These are phyloP conservation scores for Sarocladiaceae sp. DNA, from an alignment of 2,329 filamentous ascomycete genomes.

Conservation along the genomic window DNA sequence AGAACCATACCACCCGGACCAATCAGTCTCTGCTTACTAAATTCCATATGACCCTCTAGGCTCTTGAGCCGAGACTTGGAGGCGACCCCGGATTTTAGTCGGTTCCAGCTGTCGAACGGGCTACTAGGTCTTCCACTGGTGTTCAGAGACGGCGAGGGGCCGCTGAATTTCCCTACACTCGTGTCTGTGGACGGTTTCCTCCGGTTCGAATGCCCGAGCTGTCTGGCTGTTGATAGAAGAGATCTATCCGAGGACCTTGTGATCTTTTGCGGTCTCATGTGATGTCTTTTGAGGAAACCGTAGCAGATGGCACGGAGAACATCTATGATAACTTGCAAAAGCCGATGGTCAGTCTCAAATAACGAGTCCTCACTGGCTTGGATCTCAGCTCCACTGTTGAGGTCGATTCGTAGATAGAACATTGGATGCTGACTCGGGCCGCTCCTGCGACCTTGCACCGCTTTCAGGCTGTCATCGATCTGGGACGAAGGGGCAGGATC, in stretches of 20 bases:
- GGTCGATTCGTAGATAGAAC: constrained; percentile 70
- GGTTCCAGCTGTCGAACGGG: constrained; percentile 32
- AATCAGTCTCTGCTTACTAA: constrained; percentile 24
- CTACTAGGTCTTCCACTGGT: constrained; percentile 6
- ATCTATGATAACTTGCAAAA: constrained; percentile 43
- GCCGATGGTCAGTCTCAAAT: background rate
- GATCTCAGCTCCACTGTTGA: constrained; percentile 20
- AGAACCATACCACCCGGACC: constrained; percentile 34
- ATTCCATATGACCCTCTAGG: background rate
- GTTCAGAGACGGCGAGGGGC: background rate
- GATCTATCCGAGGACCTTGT: constrained; percentile 11
- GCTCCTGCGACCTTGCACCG: constrained; percentile 54
- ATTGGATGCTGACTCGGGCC: constrained; percentile 80
- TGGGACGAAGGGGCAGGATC: constrained; percentile 10
- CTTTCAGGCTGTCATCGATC: constrained; percentile 22
- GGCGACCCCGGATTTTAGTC: constrained; percentile 24
- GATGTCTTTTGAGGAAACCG: constrained; percentile 69
- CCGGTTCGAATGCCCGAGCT: constrained; percentile 12
- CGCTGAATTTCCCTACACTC: background rate
- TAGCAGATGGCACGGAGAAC: constrained; percentile 63
- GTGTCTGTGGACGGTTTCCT: background rate
- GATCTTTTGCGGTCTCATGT: constrained; percentile 50
- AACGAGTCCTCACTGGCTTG: background rate
- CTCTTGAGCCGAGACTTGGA: background rate
- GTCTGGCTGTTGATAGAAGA: constrained; percentile 19